Conservation (phyloP, 2,329 filamentous ascomycete species). For the Ramularia endophylla region DNA sequence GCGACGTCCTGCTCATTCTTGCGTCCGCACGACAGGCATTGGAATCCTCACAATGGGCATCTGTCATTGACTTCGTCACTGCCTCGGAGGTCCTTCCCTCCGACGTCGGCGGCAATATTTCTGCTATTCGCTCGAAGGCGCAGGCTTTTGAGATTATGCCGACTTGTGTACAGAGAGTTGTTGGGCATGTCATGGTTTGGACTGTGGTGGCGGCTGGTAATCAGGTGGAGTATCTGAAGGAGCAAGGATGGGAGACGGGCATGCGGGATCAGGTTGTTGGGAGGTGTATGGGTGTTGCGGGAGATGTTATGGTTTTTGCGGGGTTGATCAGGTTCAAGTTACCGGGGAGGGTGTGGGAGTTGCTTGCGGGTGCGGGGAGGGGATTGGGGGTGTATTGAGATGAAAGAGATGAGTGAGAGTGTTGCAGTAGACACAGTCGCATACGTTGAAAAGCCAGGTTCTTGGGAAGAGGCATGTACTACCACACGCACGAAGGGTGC, state of each 20-base stretch:
- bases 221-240: constrained; percentile 65
- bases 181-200: constrained; percentile 91
- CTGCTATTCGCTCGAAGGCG: constrained; percentile 71
- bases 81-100: constrained; percentile 74
- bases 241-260: constrained; percentile 63
- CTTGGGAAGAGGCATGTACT: no score
- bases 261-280: constrained; percentile 53
- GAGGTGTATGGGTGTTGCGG: constrained; percentile 69
- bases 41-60: constrained; percentile 53
- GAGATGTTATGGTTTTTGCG: constrained; percentile 90
- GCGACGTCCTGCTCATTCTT: constrained; percentile 55
- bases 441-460: no score
- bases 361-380: constrained; percentile 72
- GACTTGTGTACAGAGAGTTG: constrained; percentile 76
- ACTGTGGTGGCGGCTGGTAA: constrained; percentile 79
- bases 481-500: no score
- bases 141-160: constrained; percentile 74
- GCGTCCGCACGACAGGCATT: constrained; percentile 55
- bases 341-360: constrained; percentile 81
- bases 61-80: constrained; percentile 64
- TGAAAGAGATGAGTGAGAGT: background rate
- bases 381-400: constrained; percentile 44
- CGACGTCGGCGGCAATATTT: constrained; percentile 65
- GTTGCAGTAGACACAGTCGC: no score
- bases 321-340: constrained; percentile 88